Conservation (phyloP, 2,329 filamentous ascomycete species). For the Paecilomyces fulvus region DNA sequence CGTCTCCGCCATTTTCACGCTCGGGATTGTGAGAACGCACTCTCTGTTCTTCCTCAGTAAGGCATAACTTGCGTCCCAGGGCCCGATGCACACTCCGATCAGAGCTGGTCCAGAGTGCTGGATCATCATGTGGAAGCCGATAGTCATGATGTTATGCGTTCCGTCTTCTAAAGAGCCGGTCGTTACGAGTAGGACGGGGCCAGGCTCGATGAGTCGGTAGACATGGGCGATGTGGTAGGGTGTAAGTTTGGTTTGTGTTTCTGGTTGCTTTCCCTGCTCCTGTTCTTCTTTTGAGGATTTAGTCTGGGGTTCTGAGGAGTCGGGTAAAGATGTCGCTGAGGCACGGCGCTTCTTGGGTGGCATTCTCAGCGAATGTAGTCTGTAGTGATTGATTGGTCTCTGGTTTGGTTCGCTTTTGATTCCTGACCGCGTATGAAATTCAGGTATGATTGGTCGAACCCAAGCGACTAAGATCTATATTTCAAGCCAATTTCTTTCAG, state of each 20-base stretch:
- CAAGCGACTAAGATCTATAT: no score
- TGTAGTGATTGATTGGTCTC: no score
- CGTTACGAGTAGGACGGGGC: slow-evolving; percentile 25
- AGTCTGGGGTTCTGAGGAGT: background rate
- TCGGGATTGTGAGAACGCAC: slow-evolving; percentile 27
- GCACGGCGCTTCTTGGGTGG: background rate
- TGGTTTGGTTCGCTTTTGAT: no score
- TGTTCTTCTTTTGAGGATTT: background rate
- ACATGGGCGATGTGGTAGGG: slow-evolving; percentile 13
- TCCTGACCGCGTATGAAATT: no score
- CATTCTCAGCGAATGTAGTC: background rate
- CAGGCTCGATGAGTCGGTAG: slow-evolving; percentile 28
- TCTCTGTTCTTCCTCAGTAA: slow-evolving; percentile 19
- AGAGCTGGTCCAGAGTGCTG: slow-evolving; percentile 27
- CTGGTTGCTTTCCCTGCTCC: background rate
- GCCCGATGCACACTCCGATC: slow-evolving; percentile 24
- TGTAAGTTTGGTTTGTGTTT: background rate
- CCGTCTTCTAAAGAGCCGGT: slow-evolving; percentile 22
- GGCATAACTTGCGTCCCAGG: slow-evolving; percentile 26
- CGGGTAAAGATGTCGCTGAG: background rate
- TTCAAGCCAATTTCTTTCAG: no score
- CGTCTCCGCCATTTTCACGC: slow-evolving; percentile 19
- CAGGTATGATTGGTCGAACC: no score
- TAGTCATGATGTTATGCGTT: slow-evolving; percentile 30
- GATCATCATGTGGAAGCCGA: slow-evolving; percentile 33